phyloP scores from a whole-genome alignment of 2,329 filamentous ascomycete genomes.

The Cryphonectria parasitica region DNA sequence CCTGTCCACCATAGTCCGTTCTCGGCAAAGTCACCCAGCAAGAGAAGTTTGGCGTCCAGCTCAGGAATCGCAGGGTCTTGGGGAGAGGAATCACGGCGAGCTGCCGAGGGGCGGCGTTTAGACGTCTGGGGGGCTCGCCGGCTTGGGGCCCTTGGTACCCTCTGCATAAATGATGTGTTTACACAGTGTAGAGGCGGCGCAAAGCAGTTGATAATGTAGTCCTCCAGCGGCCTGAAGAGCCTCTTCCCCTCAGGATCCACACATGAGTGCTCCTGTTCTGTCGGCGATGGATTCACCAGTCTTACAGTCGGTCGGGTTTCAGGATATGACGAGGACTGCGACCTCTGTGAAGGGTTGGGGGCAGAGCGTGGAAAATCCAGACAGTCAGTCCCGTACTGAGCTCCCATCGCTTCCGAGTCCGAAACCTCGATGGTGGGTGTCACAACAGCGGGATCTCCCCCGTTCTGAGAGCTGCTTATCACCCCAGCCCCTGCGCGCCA shows the following conservation, averaged over 20 bases:
- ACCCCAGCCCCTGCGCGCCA: conserved; percentile 5
- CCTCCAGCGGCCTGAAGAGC: conserved; percentile 77
- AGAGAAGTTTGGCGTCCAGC: conserved; percentile 73
- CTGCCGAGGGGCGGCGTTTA: conserved; percentile 39
- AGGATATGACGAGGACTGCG: conserved; percentile 51
- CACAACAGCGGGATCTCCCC: background rate
- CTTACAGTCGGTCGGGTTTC: conserved; percentile 39
- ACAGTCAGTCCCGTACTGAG: conserved; percentile 37
- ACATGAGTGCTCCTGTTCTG: conserved; percentile 29
- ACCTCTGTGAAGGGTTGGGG: conserved; percentile 34
- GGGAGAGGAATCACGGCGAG: conserved; percentile 39
- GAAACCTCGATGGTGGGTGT: conserved; percentile 22
- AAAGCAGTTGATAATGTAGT: conserved; percentile 74
- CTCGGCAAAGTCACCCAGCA: conserved; percentile 76
- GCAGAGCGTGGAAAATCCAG: conserved; percentile 16
- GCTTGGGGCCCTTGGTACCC: conserved; percentile 30
- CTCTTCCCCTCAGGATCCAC: conserved; percentile 49
- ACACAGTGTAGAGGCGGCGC: conserved; percentile 67
- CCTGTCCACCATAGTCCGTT: conserved; percentile 85
- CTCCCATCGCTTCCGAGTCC: conserved; percentile 3
- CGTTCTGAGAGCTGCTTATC: conserved; percentile 4
- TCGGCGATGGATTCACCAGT: conserved; percentile 23
- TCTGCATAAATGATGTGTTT: conserved; percentile 72
- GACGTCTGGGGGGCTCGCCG: conserved; percentile 36
- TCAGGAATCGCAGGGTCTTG: conserved; percentile 56